These are phyloP conservation scores for Nymphaea thermarum DNA, from an alignment of 164 flowering plant genomes.

Conservation along the genomic window DNA sequence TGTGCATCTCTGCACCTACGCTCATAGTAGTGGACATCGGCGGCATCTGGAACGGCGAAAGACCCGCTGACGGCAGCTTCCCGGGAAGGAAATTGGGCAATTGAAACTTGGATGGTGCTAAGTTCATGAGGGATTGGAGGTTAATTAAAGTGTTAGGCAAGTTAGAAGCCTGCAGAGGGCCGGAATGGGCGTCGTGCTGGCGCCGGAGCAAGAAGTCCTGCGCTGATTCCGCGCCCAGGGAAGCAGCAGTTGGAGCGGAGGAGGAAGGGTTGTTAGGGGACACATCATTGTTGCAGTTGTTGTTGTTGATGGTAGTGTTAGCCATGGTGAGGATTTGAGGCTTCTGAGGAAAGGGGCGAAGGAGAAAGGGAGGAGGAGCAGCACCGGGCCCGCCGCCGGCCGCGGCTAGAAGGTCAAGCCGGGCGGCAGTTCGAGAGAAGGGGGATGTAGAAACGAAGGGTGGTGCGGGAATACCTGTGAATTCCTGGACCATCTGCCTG, in stretches of 20 bases:
- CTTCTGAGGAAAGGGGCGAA: constrained; percentile 44
- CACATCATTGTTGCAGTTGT: background rate
- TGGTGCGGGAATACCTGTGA: constrained; percentile 61
- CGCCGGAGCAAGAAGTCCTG: background rate
- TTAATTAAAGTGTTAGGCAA: background rate
- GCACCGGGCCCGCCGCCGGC: constrained; percentile 11
- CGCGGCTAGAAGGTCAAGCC: constrained; percentile 38
- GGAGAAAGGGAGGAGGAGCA: constrained; percentile 19
- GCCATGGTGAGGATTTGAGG: constrained; percentile 4
- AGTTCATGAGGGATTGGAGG: background rate
- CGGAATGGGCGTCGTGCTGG: background rate
- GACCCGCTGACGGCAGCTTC: background rate
- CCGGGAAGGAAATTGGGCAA: background rate
- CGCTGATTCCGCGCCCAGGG: background rate
- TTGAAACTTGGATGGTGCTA: background rate
- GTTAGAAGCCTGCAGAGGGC: background rate
- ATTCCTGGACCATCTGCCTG: constrained; percentile 76
- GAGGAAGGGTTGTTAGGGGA: background rate
- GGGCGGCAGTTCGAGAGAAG: constrained; percentile 17
- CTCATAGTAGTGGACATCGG: background rate
- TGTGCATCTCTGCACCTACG: background rate
- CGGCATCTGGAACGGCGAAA: background rate
- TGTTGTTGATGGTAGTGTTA: background rate
- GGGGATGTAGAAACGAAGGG: constrained; percentile 38
- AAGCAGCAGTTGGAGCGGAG: background rate